A percentile compares a stretch with the other conserved stretches of the same genome.
Evolutionary conservation across 495 filamentous ascomycete species (phyloP).

Genomic region (Cryomyces antarcticus): DNA sequence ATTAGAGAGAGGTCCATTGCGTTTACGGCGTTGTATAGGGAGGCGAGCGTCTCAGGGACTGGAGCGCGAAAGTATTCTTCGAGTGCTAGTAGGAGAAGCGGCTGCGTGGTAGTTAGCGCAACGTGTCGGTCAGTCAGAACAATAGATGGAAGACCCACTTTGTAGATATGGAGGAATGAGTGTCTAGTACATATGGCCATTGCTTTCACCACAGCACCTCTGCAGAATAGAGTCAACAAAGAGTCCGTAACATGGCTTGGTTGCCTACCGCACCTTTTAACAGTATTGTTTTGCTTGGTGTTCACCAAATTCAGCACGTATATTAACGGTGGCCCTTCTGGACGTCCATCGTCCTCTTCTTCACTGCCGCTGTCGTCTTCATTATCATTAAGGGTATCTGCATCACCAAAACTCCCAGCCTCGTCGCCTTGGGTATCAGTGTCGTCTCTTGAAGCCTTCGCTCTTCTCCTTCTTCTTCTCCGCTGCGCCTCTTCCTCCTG

Average conservation of each 20-base stretch:
- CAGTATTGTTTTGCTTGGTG: constrained; percentile 84
- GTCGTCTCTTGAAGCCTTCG: constrained; percentile 2
- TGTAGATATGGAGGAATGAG: constrained; percentile 98
- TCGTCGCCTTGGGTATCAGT: constrained; percentile 10
- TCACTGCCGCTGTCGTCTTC: constrained; percentile 39
- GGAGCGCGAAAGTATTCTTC: constrained; percentile 96
- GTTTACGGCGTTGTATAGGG: constrained; percentile 83
- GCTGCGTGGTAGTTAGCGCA: constrained; percentile 28
- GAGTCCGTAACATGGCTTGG: background rate
- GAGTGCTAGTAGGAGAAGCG: constrained; percentile 77
- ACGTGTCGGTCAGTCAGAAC: background rate
- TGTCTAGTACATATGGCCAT: constrained; percentile 99
- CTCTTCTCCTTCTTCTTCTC: constrained; percentile 12
- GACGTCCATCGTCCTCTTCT: constrained; percentile 35
- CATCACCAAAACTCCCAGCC: constrained; percentile 24
- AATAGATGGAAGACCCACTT: constrained; percentile 30
- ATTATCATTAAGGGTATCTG: constrained; percentile 21
- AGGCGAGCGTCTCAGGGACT: constrained; percentile 68
- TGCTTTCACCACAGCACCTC: constrained; percentile 89
- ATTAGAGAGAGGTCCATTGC: constrained; percentile 90
- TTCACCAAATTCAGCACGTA: constrained; percentile 97
- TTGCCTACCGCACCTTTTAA: constrained; percentile 38
- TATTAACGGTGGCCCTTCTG: constrained; percentile 75
- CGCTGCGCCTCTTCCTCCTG: constrained; percentile 26
- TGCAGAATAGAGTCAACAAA: constrained; percentile 14